phyloP scores from a whole-genome alignment of 169 alveolate species.

The Plasmodium gaboni region DNA sequence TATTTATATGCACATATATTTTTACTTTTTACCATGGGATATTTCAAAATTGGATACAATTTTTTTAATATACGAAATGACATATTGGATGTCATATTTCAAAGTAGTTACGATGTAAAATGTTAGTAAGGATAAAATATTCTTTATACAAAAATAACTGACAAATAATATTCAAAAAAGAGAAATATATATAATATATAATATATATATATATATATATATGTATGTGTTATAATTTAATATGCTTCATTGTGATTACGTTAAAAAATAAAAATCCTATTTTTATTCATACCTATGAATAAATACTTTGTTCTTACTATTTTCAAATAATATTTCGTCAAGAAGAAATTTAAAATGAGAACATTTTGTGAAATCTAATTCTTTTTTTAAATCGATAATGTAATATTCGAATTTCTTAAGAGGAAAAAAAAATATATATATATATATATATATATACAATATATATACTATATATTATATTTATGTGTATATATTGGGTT shows the following conservation, averaged over 20 bases:
- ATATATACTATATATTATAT: neutral
- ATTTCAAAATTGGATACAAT: constrained; percentile 26
- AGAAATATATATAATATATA: neutral
- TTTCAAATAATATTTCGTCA: constrained; percentile 59
- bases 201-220: neutral
- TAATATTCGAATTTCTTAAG: constrained; percentile 56
- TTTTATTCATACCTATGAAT: constrained; percentile 50
- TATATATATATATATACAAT: neutral
- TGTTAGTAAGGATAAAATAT: constrained; percentile 31
- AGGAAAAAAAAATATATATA: neutral
- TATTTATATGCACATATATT: neutral
- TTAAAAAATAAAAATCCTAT: neutral
- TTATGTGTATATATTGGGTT: neutral
- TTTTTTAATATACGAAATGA: constrained; percentile 22
- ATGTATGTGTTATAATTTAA: neutral
- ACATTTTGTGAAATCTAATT: constrained; percentile 27
- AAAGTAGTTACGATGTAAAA: constrained; percentile 44
- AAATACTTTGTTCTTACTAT: constrained; percentile 36
- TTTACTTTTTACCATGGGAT: constrained; percentile 16
- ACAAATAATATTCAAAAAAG: too few species aligned
- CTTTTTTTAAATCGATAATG: constrained; percentile 44
- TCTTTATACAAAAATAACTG: constrained; percentile 34
- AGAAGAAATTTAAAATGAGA: constrained; percentile 61
- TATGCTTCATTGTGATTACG: too few species aligned
- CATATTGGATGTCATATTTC: constrained; percentile 37